Percentiles rank a stretch among this genome's conserved stretches.
phyloP scores from a whole-genome alignment of 2,329 filamentous ascomycete genomes.

The Penicillium sp. region DNA sequence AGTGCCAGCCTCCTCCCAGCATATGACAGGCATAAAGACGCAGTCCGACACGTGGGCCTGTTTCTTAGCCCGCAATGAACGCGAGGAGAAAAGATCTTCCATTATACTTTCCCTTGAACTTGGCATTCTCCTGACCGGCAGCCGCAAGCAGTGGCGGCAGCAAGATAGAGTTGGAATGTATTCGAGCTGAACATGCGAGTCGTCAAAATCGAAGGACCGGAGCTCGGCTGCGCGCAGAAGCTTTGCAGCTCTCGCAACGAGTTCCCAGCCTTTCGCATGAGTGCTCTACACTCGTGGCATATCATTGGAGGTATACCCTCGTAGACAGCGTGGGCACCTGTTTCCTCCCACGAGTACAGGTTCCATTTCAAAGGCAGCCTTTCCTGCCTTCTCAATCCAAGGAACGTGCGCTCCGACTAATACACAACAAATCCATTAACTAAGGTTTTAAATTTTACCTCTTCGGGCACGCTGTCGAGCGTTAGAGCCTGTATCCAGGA shows the following conservation, averaged over 20 bases:
- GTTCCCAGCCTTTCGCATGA: constrained; percentile 25
- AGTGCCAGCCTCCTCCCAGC: constrained; percentile 45
- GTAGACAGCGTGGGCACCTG: constrained; percentile 7
- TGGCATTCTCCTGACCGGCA: constrained; percentile 5
- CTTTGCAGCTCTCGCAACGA: constrained; percentile 43
- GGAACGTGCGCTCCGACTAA: constrained; percentile 45
- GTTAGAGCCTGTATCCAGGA: constrained; percentile 12
- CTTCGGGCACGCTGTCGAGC: constrained; percentile 33
- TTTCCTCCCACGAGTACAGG: constrained; percentile 22
- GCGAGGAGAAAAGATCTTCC: constrained; percentile 40
- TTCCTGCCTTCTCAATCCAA: constrained; percentile 43
- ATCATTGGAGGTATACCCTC: background rate
- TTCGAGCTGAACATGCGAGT: constrained; percentile 47
- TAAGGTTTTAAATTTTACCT: constrained; percentile 45
- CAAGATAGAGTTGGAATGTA: constrained; percentile 44
- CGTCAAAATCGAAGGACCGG: constrained; percentile 50
- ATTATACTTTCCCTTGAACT: constrained; percentile 13
- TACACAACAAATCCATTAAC: constrained; percentile 48
- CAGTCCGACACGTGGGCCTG: constrained; percentile 42
- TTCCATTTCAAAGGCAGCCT: constrained; percentile 36
- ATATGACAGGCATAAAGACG: constrained; percentile 44
- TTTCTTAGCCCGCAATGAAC: constrained; percentile 45
- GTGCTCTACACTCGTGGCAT: background rate
- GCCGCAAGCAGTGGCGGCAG: constrained; percentile 45
- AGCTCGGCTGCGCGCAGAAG: constrained; percentile 48